Evolutionary conservation across 257 asterid genomes (phyloP).

Genomic region (Scutellaria minor): DNA sequence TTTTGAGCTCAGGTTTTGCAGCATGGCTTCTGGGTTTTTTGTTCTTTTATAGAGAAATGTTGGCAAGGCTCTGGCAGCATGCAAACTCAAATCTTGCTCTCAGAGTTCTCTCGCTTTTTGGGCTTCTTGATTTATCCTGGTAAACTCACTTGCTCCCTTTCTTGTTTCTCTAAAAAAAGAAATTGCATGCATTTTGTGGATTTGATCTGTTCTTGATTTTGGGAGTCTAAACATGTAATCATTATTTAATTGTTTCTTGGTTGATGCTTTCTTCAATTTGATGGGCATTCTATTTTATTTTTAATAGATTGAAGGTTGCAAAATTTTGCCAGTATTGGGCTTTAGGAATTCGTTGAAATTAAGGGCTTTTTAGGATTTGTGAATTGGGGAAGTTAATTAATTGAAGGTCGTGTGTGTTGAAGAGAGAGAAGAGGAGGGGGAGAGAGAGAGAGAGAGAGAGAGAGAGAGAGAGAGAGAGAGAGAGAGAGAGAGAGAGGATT

Average conservation of each 20-base stretch:
- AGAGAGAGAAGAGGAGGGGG: constrained; percentile 26
- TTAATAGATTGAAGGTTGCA: constrained; percentile 41
- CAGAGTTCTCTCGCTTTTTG: constrained; percentile 25
- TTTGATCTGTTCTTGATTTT: constrained; percentile 41
- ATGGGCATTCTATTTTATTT: constrained; percentile 27
- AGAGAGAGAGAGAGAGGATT: not conserved
- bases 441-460: not conserved
- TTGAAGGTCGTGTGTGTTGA: constrained; percentile 25
- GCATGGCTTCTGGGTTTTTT: constrained; percentile 48
- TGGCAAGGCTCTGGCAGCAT: constrained; percentile 47
- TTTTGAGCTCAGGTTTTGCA: constrained; percentile 54
- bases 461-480: constrained; percentile 26
- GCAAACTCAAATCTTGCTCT: constrained; percentile 40
- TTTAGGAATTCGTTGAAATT: constrained; percentile 36
- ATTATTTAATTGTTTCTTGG: constrained; percentile 30
- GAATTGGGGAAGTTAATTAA: constrained; percentile 25
- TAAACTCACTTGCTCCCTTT: constrained; percentile 22
- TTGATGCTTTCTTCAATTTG: constrained; percentile 37
- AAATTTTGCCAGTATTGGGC: constrained; percentile 37
- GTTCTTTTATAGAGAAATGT: constrained; percentile 38
- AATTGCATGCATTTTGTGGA: constrained; percentile 37
- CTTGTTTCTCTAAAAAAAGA: not conserved
- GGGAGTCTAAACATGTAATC: constrained; percentile 32
- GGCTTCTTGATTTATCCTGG: constrained; percentile 39
- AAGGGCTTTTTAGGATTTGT: constrained; percentile 37